Conservation (phyloP, 768 basidiomycete genomes). For the Boletus tomentosulus region DNA sequence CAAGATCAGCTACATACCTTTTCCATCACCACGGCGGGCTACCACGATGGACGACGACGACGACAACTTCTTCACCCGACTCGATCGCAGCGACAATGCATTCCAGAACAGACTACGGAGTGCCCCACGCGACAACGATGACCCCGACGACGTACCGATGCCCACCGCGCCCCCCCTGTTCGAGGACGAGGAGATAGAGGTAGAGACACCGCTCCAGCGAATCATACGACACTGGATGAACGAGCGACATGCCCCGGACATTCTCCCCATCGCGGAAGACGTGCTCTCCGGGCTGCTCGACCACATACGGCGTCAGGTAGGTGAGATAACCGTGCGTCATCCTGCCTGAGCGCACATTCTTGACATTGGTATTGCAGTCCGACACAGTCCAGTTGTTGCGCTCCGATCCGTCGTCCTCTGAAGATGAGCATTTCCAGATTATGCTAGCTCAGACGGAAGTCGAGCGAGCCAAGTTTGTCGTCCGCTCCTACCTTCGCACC, state of each 20-base stretch:
- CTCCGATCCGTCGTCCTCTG: conserved; percentile 77
- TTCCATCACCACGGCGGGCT: neutral
- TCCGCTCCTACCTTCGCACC: conserved; percentile 84
- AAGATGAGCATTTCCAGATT: conserved; percentile 91
- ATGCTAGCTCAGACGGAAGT: conserved; percentile 93
- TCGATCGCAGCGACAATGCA: conserved; percentile 14
- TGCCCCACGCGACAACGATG: conserved; percentile 29
- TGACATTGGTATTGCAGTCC: conserved; percentile 43
- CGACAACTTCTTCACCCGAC: conserved; percentile 27
- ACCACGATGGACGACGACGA: conserved; percentile 21
- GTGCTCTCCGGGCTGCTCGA: conserved; percentile 65
- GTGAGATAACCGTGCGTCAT: conserved; percentile 18
- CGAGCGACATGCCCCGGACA: conserved; percentile 77
- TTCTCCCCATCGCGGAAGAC: conserved; percentile 68
- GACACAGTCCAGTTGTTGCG: conserved; percentile 73
- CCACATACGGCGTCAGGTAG: conserved; percentile 78
- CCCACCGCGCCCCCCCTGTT: no score
- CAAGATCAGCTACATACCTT: neutral
- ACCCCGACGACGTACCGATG: conserved; percentile 29
- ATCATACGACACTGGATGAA: conserved; percentile 84
- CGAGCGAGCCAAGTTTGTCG: conserved; percentile 89
- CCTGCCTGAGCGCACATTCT: neutral
- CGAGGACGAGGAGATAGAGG: conserved; percentile 39
- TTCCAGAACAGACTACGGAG: conserved; percentile 38
- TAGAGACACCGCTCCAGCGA: conserved; percentile 60